Conservation (phyloP, 2,329 filamentous ascomycete genomes). For the Hypoxylon sp. region DNA sequence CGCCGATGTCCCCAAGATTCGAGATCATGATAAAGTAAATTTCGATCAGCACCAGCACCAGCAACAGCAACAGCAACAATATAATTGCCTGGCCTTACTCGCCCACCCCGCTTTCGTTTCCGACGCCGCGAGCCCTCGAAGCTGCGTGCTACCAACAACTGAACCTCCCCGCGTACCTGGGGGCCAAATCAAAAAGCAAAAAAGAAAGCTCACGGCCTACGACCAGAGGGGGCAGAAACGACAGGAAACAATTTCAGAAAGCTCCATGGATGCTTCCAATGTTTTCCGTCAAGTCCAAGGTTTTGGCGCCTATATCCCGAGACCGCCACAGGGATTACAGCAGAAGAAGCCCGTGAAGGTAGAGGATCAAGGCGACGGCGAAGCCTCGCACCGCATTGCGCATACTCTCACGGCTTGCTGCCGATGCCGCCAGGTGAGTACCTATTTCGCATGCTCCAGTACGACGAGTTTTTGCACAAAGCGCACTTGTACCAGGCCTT, state of each 20-base stretch:
- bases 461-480: conserved; percentile 10
- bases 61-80: conserved; percentile 18
- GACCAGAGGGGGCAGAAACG: conserved; percentile 29
- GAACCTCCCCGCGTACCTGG: conserved; percentile 41
- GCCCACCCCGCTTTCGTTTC: conserved; percentile 31
- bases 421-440: conserved; percentile 79
- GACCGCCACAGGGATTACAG: conserved; percentile 53
- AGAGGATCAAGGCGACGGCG: conserved; percentile 63
- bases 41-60: no score
- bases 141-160: conserved; percentile 46
- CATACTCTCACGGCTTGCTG: conserved; percentile 86
- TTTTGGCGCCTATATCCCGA: conserved; percentile 61
- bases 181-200: conserved; percentile 39
- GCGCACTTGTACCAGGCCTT: conserved; percentile 9
- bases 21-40: conserved; percentile 39
- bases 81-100: conserved; percentile 26
- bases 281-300: conserved; percentile 69
- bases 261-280: conserved; percentile 69
- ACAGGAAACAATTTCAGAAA: conserved; percentile 21
- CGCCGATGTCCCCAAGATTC: conserved; percentile 27
- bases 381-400: conserved; percentile 73
- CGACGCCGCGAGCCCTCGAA: conserved; percentile 40
- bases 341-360: conserved; percentile 52
- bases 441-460: conserved; percentile 10
- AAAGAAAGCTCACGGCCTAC: conserved; percentile 19